These are phyloP conservation scores for Candida saitoana DNA, from an alignment of 805 yeast species.

Conservation along the genomic window DNA sequence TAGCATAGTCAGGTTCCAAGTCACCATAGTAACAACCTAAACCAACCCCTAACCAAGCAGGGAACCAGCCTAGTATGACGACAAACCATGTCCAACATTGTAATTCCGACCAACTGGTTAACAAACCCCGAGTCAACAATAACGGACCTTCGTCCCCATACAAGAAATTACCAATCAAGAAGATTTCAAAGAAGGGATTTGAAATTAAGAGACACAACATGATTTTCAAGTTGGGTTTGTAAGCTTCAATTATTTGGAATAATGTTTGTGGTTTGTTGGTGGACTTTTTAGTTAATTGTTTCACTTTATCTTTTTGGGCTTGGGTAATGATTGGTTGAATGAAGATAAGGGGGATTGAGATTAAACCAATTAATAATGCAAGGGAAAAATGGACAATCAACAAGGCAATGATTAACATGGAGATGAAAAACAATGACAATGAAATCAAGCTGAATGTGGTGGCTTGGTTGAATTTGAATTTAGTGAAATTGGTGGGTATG, in stretches of 20 bases:
- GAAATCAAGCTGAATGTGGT: constrained; percentile 33
- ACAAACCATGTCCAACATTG: constrained; percentile 87
- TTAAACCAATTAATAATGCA: constrained; percentile 64
- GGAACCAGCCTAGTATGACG: constrained; percentile 72
- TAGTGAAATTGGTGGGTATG: constrained; percentile 5
- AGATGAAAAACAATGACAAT: constrained; percentile 51
- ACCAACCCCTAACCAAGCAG: constrained; percentile 61
- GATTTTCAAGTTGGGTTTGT: constrained; percentile 21
- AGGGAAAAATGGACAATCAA: constrained; percentile 82
- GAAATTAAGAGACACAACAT: constrained; percentile 36
- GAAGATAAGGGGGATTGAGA: constrained; percentile 73
- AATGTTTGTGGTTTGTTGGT: constrained; percentile 1
- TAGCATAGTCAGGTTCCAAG: constrained; percentile 10
- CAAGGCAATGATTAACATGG: constrained; percentile 67
- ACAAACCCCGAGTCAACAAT: constrained; percentile 46
- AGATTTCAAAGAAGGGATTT: constrained; percentile 47
- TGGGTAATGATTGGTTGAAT: constrained; percentile 35
- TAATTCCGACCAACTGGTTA: constrained; percentile 61
- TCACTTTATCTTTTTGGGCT: constrained; percentile 7
- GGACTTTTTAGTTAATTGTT: not conserved
- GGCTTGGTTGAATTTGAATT: constrained; percentile 15
- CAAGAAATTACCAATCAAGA: constrained; percentile 22
- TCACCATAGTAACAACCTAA: constrained; percentile 28
- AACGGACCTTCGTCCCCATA: constrained; percentile 32
- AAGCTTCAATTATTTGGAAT: constrained; percentile 6